Percentiles rank a stretch among this genome's conserved stretches.
These are phyloP conservation scores for Lasiosphaeria ovina DNA, from an alignment of 495 filamentous ascomycete genomes.

Conservation along the genomic window DNA sequence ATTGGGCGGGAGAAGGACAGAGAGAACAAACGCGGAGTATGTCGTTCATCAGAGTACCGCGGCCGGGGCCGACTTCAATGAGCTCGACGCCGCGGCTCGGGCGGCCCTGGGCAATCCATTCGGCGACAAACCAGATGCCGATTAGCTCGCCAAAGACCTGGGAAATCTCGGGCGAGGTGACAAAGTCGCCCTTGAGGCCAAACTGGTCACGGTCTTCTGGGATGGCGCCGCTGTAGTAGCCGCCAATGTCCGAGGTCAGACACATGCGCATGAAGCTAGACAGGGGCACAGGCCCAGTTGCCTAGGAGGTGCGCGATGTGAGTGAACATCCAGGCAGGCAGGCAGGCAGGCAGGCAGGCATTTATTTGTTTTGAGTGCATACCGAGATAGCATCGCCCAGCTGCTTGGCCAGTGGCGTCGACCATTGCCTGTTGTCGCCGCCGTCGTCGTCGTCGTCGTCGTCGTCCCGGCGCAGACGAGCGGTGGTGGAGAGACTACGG, in stretches of 20 bases:
- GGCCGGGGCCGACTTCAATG: slow-evolving; percentile 90
- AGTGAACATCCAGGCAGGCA: too few species aligned
- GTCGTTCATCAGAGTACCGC: slow-evolving; percentile 97
- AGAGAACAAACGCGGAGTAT: slow-evolving; percentile 69
- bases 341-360: too few species aligned
- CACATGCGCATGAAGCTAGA: slow-evolving; percentile 98
- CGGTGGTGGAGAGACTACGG: slow-evolving; percentile 20
- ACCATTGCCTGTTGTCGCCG: slow-evolving; percentile 59
- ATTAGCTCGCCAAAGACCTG: slow-evolving; percentile 94
- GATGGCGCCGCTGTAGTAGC: slow-evolving; percentile 82
- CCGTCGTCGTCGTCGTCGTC: slow-evolving; percentile 1
- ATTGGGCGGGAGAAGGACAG: not conserved
- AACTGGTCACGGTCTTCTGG: slow-evolving; percentile 73
- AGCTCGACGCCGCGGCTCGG: slow-evolving; percentile 71
- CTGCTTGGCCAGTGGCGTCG: slow-evolving; percentile 83
- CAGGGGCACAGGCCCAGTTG: slow-evolving; percentile 85
- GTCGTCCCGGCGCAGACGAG: slow-evolving; percentile 21
- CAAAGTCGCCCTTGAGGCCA: slow-evolving; percentile 86
- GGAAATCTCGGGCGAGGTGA: slow-evolving; percentile 95
- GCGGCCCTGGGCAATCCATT: slow-evolving; percentile 90
- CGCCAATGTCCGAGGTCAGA: slow-evolving; percentile 83
- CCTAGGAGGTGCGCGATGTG: slow-evolving; percentile 34
- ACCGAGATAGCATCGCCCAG: slow-evolving; percentile 83
- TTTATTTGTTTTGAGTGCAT: slow-evolving; percentile 13
- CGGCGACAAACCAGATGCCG: slow-evolving; percentile 89